Evolutionary conservation across 116 monocot species (phyloP).

Genomic region (Posidonia oceanica): DNA sequence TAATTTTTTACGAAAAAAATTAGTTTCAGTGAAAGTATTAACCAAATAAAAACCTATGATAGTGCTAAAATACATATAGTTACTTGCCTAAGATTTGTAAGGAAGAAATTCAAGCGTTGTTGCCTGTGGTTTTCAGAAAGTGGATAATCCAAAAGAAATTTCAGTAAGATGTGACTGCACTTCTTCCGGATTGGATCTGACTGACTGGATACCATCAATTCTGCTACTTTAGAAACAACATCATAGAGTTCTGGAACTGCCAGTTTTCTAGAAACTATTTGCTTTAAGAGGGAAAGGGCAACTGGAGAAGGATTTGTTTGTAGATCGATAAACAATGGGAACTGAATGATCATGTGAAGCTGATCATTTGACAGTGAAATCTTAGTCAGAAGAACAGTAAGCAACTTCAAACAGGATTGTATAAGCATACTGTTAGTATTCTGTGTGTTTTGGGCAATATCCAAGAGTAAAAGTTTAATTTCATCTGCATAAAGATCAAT

Average conservation of each 20-base stretch:
- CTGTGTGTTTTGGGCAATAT: slow-evolving; percentile 61
- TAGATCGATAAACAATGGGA: slow-evolving; percentile 75
- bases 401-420: slow-evolving; percentile 69
- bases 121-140: slow-evolving; percentile 71
- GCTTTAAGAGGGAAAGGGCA: slow-evolving; percentile 86
- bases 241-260: slow-evolving; percentile 82
- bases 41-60: neutral
- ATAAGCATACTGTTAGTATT: slow-evolving; percentile 35
- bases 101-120: slow-evolving; percentile 81
- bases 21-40: neutral
- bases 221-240: slow-evolving; percentile 46
- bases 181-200: slow-evolving; percentile 61
- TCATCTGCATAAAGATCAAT: slow-evolving; percentile 47
- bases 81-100: slow-evolving; percentile 63
- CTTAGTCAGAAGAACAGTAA: slow-evolving; percentile 51
- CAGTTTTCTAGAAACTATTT: slow-evolving; percentile 59
- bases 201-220: slow-evolving; percentile 82
- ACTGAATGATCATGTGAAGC: slow-evolving; percentile 61
- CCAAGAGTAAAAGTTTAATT: slow-evolving; percentile 62
- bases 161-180: slow-evolving; percentile 67
- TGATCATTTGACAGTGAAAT: slow-evolving; percentile 73
- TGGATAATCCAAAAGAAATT: slow-evolving; percentile 72
- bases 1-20: neutral
- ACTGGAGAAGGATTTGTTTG: slow-evolving; percentile 65
- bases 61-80: neutral